Percentiles rank a stretch among this genome's conserved stretches.
Conservation (phyloP, 2,329 filamentous ascomycete genomes). For the Claviceps sp. region DNA sequence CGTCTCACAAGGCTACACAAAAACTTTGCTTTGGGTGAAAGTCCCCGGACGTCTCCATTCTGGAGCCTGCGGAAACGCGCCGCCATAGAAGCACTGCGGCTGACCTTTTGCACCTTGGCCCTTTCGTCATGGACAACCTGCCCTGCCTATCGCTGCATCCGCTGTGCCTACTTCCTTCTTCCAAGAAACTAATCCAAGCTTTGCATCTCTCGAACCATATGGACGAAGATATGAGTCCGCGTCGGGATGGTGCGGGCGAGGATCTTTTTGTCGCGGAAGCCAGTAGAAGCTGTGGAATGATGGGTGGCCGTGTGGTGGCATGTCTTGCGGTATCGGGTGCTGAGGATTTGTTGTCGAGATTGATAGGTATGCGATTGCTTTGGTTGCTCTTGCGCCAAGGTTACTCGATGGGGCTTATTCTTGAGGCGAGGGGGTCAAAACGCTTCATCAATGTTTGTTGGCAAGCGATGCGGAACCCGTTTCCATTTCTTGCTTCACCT, state of each 20-base stretch:
- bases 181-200: not conserved
- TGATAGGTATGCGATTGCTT: constrained; percentile 98
- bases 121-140: constrained; percentile 23
- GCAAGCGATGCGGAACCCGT: constrained; percentile 9
- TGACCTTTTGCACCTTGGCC: constrained; percentile 54
- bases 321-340: constrained; percentile 30
- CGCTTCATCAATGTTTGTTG: constrained; percentile 7
- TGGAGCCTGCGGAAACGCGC: constrained; percentile 79
- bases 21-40: constrained; percentile 91
- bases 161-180: constrained; percentile 4
- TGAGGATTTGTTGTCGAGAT: constrained; percentile 74
- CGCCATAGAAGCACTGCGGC: constrained; percentile 99
- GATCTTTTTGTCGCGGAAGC: constrained; percentile 4
- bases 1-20: constrained; percentile 20
- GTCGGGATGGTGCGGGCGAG: constrained; percentile 13
- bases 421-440: constrained; percentile 79
- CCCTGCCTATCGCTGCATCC: constrained; percentile 34
- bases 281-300: constrained; percentile 20
- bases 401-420: constrained; percentile 99
- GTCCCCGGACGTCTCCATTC: constrained; percentile 79
- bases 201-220: constrained; percentile 32
- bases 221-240: constrained; percentile 87
- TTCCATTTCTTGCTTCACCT: constrained; percentile 9
- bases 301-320: constrained; percentile 35
- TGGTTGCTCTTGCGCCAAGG: constrained; percentile 31